Evolutionary conservation across 2,329 filamentous ascomycete genomes (phyloP).

Genomic region (Trichoderma afroharzianum): DNA sequence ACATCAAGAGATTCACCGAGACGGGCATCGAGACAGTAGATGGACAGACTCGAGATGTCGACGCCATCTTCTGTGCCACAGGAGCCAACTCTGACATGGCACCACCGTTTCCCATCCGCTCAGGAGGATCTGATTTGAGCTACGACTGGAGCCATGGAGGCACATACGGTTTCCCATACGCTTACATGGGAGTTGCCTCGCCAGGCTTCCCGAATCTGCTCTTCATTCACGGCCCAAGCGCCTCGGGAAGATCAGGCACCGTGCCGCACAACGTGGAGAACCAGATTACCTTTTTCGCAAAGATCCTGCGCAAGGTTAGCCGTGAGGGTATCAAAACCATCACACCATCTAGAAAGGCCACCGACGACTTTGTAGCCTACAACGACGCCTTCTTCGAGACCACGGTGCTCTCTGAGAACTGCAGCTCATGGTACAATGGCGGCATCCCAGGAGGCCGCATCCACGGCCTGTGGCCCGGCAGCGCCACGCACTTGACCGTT

Average conservation of each 20-base stretch:
- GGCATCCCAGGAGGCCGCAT: conserved; percentile 59
- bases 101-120: conserved; percentile 58
- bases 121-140: conserved; percentile 51
- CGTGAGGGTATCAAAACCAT: conserved; percentile 64
- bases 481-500: conserved; percentile 58
- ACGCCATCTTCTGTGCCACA: conserved; percentile 65
- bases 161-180: conserved; percentile 60
- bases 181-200: conserved; percentile 61
- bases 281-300: conserved; percentile 62
- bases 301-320: conserved; percentile 63
- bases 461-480: conserved; percentile 68
- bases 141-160: conserved; percentile 55
- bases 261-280: conserved; percentile 65
- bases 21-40: conserved; percentile 59
- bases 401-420: conserved; percentile 58
- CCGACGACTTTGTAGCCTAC: conserved; percentile 63
- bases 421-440: conserved; percentile 71
- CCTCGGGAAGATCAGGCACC: conserved; percentile 58
- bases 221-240: conserved; percentile 60
- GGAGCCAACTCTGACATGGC: conserved; percentile 59
- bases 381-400: conserved; percentile 52
- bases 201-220: conserved; percentile 66
- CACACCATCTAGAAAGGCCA: conserved; percentile 51
- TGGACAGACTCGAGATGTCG: conserved; percentile 53
- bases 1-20: conserved; percentile 55